These are phyloP conservation scores for Hypoxylon cercidicola DNA, from an alignment of 495 filamentous ascomycete species.

Conservation along the genomic window DNA sequence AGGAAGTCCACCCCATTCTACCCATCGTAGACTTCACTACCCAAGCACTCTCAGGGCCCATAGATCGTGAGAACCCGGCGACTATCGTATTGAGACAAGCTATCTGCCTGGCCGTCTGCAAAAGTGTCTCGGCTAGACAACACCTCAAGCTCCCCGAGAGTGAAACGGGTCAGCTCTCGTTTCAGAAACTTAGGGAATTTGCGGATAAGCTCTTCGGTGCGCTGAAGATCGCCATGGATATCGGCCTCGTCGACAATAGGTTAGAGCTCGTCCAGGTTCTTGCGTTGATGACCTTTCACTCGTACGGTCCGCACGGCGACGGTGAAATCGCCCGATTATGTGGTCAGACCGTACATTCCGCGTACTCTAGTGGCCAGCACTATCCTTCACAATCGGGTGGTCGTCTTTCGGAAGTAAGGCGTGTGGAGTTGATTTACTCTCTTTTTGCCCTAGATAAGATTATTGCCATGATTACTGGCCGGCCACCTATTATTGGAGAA, in stretches of 20 bases:
- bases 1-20: constrained; percentile 47
- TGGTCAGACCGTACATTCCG: constrained; percentile 54
- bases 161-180: constrained; percentile 3
- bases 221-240: constrained; percentile 45
- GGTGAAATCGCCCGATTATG: constrained; percentile 37
- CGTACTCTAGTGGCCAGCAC: constrained; percentile 67
- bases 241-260: constrained; percentile 45
- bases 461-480: constrained; percentile 65
- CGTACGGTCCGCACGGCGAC: constrained; percentile 42
- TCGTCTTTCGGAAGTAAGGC: constrained; percentile 24
- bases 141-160: constrained; percentile 43
- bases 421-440: constrained; percentile 62
- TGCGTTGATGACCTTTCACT: constrained; percentile 45
- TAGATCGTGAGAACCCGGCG: constrained; percentile 21
- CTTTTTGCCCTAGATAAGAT: constrained; percentile 70
- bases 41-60: constrained; percentile 14
- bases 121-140: constrained; percentile 46
- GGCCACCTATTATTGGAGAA: constrained; percentile 64
- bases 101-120: constrained; percentile 54
- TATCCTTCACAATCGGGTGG: constrained; percentile 43
- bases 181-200: constrained; percentile 36
- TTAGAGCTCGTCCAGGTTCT: constrained; percentile 45
- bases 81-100: constrained; percentile 43
- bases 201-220: constrained; percentile 43
- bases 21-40: constrained; percentile 44